Evolutionary conservation across 805 yeast genomes (phyloP).

Genomic region (Yarrowia sp.): DNA sequence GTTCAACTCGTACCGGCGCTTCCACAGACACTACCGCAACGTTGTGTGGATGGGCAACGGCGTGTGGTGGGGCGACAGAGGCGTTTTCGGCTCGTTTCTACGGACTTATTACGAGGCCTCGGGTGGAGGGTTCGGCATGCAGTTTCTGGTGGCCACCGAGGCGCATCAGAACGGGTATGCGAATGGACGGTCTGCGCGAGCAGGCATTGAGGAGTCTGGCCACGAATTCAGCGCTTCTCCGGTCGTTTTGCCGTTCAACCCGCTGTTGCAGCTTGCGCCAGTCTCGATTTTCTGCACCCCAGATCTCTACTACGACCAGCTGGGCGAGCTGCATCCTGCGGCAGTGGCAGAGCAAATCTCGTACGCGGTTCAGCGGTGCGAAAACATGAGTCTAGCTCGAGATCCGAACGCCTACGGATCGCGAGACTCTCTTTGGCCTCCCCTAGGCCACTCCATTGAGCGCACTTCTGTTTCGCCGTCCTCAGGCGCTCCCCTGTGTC

Average conservation of each 20-base stretch:
- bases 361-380: slow-evolving; percentile 4
- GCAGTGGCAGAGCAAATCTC: slow-evolving; percentile 5
- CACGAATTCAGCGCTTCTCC: too few relatives aligned
- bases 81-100: slow-evolving; percentile 7
- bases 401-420: neutral
- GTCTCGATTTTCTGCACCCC: slow-evolving; percentile 10
- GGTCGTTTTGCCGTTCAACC: neutral
- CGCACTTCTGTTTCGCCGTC: neutral
- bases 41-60: slow-evolving; percentile 16
- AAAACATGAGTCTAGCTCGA: neutral
- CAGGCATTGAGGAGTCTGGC: too few relatives aligned
- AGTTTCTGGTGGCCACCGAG: neutral
- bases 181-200: too few relatives aligned
- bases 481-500: neutral
- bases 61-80: slow-evolving; percentile 21
- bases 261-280: neutral
- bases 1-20: slow-evolving; percentile 11
- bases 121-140: neutral
- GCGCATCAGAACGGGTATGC: too few relatives aligned
- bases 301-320: slow-evolving; percentile 4
- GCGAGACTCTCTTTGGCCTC: slow-evolving; percentile 12
- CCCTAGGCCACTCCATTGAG: neutral
- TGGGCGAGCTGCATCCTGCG: neutral
- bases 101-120: neutral
- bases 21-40: neutral